Conservation (phyloP, 768 basidiomycete species). For the Xerocomus potaroensis region DNA sequence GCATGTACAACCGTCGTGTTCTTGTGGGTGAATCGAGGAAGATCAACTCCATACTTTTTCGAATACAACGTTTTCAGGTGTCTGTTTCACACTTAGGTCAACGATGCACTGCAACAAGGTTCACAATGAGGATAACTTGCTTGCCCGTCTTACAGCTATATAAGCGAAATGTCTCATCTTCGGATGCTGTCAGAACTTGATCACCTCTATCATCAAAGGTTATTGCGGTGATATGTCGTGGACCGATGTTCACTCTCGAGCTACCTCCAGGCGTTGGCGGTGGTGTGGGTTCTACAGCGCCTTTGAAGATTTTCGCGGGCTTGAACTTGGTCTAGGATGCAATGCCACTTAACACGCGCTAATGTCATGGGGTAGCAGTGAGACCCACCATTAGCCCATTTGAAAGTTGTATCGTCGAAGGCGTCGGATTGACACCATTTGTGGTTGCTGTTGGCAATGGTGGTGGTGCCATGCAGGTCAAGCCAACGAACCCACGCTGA, state of each 20-base stretch:
- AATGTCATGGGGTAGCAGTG: background rate
- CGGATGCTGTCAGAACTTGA: conserved; percentile 76
- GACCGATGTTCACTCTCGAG: conserved; percentile 37
- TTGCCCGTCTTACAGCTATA: conserved; percentile 90
- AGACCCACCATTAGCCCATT: conserved; percentile 48
- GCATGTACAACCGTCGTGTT: conserved; percentile 81
- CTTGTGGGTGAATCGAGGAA: conserved; percentile 93
- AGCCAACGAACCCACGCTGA: conserved; percentile 38
- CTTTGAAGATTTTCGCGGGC: conserved; percentile 86
- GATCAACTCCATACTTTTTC: conserved; percentile 95
- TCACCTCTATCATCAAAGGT: conserved; percentile 91
- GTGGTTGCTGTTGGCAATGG: conserved; percentile 32
- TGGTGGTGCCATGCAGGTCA: conserved; percentile 39
- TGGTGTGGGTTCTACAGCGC: conserved; percentile 60
- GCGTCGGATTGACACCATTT: conserved; percentile 29
- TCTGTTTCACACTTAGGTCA: conserved; percentile 42
- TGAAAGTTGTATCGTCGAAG: conserved; percentile 40
- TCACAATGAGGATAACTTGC: conserved; percentile 54
- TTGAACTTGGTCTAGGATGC: conserved; percentile 63
- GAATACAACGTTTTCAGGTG: conserved; percentile 75
- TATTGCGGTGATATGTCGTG: conserved; percentile 80
- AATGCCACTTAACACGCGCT: conserved; percentile 1
- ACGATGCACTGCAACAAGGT: conserved; percentile 16
- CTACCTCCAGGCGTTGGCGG: conserved; percentile 42
- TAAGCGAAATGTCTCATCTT: conserved; percentile 89